Evolutionary conservation across 495 filamentous ascomycete genomes (phyloP), one percentile per base, ranked within the genome.

Genomic region (Aspergillus funiculosus): DNA sequence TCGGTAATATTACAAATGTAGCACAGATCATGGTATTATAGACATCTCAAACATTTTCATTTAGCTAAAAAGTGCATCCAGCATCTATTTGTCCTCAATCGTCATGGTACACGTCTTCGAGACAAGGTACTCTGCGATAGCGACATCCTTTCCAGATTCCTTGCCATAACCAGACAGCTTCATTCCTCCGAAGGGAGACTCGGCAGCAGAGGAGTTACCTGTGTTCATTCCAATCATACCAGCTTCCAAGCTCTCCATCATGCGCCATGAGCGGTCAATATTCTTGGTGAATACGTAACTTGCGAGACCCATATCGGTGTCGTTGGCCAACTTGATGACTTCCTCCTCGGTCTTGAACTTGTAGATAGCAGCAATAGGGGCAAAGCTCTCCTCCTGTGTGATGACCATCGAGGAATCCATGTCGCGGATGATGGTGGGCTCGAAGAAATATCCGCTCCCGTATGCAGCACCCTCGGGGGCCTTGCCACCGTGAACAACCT

Each of bases 401-500:
- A 65, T 69, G 48, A 60, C 64, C 75, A 70, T 75, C 43, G 75
- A 71, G 45, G 46, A 21, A 2, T 47, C 58, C 42, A 72, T 73
- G 55, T 70, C 52, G 21, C 58, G 69, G 55, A 67, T 70, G 48
- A 73, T 64, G 9, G 66, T 80, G 37, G 64, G 79, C 50, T 68
- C 60, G 46, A 66, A 69, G 66, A 76, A 83, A 64, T 67, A 80
- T 6, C 67, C 62, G 47, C 57, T 2, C 58, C 57, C 57, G 82
- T 69, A 58, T 83, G 75, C n/a, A n/a, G n/a, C n/a, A n/a, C n/a
- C n/a, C n/a, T n/a, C n/a, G n/a, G n/a, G n/a, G n/a, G n/a, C n/a
- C n/a, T n/a, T n/a, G 4, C 89, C 89, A 22, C 89, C 89, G 6
- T 72, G 80, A 5, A 84, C 82, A 37, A 91, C 26, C 0, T 14